phyloP scores from a whole-genome alignment of 2,329 filamentous ascomycete species.

The Ascochyta koolunga region DNA sequence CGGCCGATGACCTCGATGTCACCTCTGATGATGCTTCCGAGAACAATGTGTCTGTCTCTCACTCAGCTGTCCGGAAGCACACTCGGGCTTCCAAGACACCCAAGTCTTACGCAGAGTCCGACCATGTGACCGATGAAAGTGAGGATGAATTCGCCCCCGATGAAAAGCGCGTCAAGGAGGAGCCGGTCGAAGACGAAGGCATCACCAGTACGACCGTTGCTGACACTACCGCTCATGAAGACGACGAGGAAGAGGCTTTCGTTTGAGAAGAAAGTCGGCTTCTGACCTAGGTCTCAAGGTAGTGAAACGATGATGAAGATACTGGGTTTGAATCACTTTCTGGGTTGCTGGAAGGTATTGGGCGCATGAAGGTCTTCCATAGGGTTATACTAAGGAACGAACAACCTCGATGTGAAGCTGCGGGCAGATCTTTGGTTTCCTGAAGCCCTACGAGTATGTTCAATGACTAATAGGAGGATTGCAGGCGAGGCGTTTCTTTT shows the following conservation, averaged over 20 bases:
- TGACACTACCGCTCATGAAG: neutral
- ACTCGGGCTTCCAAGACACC: neutral
- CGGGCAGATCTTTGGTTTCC: too few species aligned
- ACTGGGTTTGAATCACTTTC: too few species aligned
- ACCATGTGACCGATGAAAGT: neutral
- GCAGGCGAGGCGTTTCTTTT: too few species aligned
- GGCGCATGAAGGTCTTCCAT: too few species aligned
- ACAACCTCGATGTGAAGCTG: too few species aligned
- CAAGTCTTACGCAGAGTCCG: neutral
- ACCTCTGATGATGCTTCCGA: neutral
- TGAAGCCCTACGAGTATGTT: too few species aligned
- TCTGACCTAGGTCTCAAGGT: too few species aligned
- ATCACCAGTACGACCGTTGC: too few species aligned
- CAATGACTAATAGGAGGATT: too few species aligned
- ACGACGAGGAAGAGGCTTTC: neutral
- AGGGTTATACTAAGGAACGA: too few species aligned
- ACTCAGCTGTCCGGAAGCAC: neutral
- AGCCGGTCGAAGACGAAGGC: neutral
- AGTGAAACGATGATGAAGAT: too few species aligned
- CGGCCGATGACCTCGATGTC: neutral
- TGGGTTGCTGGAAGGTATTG: too few species aligned
- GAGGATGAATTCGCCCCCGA: neutral
- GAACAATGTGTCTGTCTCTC: neutral
- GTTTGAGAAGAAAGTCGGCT: neutral
- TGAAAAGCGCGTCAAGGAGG: constrained; percentile 6